Evolutionary conservation across 2,329 filamentous ascomycete genomes (phyloP).

Genomic region (Pseudonectria buxi): DNA sequence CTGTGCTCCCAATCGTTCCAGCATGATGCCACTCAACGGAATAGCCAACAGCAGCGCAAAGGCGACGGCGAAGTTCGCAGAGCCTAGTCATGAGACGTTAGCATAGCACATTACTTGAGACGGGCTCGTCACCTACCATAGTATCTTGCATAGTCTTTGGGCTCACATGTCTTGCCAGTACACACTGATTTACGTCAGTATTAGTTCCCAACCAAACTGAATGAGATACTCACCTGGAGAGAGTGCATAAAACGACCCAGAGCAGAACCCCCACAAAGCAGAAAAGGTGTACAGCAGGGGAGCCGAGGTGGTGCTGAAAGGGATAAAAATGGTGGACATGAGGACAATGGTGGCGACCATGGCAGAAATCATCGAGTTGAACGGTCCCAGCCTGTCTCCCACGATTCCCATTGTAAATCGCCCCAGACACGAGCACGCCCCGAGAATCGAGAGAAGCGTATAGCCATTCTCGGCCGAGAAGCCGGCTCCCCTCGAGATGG

Average conservation of each 20-base stretch:
- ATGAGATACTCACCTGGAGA: constrained; percentile 16
- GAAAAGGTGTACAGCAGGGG: constrained; percentile 35
- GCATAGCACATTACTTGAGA: too few species aligned
- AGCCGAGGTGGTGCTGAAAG: constrained; percentile 31
- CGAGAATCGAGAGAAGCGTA: constrained; percentile 35
- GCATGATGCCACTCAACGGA: constrained; percentile 36
- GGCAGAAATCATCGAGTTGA: constrained; percentile 26
- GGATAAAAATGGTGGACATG: constrained; percentile 34
- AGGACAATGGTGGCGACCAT: constrained; percentile 27
- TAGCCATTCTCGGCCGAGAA: constrained; percentile 31
- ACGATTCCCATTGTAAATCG: constrained; percentile 33
- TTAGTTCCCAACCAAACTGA: accelerated
- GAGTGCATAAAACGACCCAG: constrained; percentile 36
- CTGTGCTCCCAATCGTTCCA: constrained; percentile 34
- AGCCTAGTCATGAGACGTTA: constrained; percentile 32
- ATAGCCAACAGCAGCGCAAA: constrained; percentile 37
- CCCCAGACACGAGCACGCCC: constrained; percentile 34
- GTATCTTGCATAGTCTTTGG: constrained; percentile 38
- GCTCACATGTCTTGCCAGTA: constrained; percentile 36
- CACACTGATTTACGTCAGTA: constrained; percentile 24
- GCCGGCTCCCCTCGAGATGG: constrained; percentile 27
- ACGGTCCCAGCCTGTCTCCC: constrained; percentile 34
- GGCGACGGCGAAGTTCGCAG: constrained; percentile 36
- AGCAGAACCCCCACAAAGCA: constrained; percentile 39
- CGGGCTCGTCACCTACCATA: constrained; percentile 15